These are phyloP conservation scores for Penicillium chermesinum DNA, from an alignment of 495 filamentous ascomycete species.

Conservation along the genomic window DNA sequence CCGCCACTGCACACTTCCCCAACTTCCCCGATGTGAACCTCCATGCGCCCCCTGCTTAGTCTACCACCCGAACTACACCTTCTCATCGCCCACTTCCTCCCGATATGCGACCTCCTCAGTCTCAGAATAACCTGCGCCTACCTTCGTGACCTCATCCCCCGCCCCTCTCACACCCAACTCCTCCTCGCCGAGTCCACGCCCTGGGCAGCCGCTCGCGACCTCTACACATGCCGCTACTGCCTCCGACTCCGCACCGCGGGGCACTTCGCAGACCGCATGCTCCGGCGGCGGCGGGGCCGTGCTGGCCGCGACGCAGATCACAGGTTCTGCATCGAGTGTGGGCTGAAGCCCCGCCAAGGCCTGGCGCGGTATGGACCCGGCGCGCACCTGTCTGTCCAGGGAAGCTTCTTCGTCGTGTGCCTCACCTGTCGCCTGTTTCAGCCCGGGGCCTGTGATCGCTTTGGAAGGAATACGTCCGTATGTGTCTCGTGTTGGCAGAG, in stretches of 20 bases:
- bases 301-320: constrained; percentile 18
- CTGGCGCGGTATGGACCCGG: constrained; percentile 31
- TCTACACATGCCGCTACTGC: constrained; percentile 38
- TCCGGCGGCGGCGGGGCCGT: constrained; percentile 19
- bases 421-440: constrained; percentile 24
- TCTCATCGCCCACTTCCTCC: constrained; percentile 49
- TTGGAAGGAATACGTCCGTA: constrained; percentile 7
- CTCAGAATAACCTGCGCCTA: constrained; percentile 45
- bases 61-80: constrained; percentile 56
- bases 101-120: constrained; percentile 50
- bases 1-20: not conserved
- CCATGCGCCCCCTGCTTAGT: constrained; percentile 29
- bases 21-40: not conserved
- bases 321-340: constrained; percentile 38
- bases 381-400: constrained; percentile 20
- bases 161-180: constrained; percentile 22
- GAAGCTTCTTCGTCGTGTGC: constrained; percentile 23
- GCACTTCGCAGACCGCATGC: constrained; percentile 31
- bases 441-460: constrained; percentile 10
- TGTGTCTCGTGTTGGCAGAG: constrained; percentile 13
- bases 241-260: constrained; percentile 25
- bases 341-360: constrained; percentile 23
- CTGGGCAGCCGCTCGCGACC: constrained; percentile 20
- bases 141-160: constrained; percentile 22
- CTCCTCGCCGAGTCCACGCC: constrained; percentile 21